phyloP scores from a whole-genome alignment of 2,329 filamentous ascomycete genomes.

The Aureobasidium sp. region DNA sequence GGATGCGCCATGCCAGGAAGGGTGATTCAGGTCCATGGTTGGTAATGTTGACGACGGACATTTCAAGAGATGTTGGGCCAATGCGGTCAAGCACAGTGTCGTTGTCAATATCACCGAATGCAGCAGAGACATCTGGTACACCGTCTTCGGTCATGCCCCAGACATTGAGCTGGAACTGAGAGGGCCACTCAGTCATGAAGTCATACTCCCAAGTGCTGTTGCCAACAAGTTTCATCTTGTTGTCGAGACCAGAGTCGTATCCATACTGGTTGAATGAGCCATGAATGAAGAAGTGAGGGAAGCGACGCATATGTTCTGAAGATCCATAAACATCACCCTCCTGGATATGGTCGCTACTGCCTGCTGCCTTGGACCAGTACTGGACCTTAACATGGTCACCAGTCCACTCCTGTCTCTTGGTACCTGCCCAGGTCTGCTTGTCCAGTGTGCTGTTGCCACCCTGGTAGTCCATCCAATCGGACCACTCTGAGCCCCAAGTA shows the following conservation, averaged over 20 bases:
- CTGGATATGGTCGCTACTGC: conserved; percentile 53
- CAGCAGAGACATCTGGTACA: conserved; percentile 51
- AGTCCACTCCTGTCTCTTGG: conserved; percentile 47
- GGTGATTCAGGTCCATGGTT: conserved; percentile 43
- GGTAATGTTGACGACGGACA: conserved; percentile 52
- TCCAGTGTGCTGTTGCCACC: conserved; percentile 44
- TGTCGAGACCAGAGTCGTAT: conserved; percentile 52
- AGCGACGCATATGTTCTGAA: conserved; percentile 37
- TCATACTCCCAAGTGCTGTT: conserved; percentile 49
- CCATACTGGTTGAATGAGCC: conserved; percentile 57
- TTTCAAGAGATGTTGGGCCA: conserved; percentile 48
- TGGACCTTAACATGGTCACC: conserved; percentile 56
- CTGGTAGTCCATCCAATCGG: conserved; percentile 48
- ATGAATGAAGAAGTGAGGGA: conserved; percentile 55
- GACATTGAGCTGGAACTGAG: conserved; percentile 53
- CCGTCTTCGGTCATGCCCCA: conserved; percentile 60
- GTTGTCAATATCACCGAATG: conserved; percentile 55
- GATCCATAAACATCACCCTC: conserved; percentile 46
- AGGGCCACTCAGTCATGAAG: conserved; percentile 57
- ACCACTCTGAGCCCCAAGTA: conserved; percentile 53
- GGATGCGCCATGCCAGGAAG: conserved; percentile 47
- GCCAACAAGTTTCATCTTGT: conserved; percentile 41
- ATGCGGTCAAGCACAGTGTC: conserved; percentile 55
- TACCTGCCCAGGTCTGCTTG: conserved; percentile 50
- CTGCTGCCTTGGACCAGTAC: conserved; percentile 52